Conservation (phyloP, 2,329 filamentous ascomycete genomes). For the Grosmannia penicillata region DNA sequence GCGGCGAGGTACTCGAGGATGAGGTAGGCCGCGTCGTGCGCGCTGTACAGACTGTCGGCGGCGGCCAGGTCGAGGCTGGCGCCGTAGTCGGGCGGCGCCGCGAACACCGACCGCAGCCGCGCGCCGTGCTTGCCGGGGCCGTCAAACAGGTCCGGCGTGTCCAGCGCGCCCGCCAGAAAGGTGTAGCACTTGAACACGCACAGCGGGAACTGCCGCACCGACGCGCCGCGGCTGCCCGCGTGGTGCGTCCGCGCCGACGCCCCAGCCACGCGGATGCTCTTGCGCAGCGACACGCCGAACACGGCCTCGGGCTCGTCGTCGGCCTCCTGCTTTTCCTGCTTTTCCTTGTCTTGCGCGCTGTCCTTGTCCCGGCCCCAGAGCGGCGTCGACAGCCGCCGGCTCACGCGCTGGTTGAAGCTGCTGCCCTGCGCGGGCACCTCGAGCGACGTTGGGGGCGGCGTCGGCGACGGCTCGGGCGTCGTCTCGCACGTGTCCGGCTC, state of each 20-base stretch:
- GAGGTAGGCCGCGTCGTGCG: slow-evolving; percentile 26
- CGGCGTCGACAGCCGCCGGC: background rate
- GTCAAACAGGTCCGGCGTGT: slow-evolving; percentile 22
- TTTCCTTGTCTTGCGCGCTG: background rate
- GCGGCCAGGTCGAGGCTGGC: slow-evolving; percentile 20
- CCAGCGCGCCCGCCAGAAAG: slow-evolving; percentile 20
- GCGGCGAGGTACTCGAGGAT: slow-evolving; percentile 23
- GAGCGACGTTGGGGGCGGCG: background rate
- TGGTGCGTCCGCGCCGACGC: slow-evolving; percentile 24
- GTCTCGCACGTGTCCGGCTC: background rate
- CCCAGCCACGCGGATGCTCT: slow-evolving; percentile 24
- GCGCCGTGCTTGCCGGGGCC: slow-evolving; percentile 16
- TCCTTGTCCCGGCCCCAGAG: background rate
- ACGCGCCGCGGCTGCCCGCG: slow-evolving; percentile 18
- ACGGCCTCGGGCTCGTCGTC: slow-evolving; percentile 15
- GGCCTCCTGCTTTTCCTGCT: background rate
- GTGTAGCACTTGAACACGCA: slow-evolving; percentile 25
- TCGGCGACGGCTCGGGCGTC: background rate
- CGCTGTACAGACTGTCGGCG: slow-evolving; percentile 17
- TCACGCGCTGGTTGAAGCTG: no score
- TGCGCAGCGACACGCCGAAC: slow-evolving; percentile 24
- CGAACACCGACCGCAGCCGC: no score
- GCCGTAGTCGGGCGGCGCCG: no score
- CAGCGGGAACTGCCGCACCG: slow-evolving; percentile 23
- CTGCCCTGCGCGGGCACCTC: no score